Conservation (phyloP, 441 rosid species). For the Erodium texanum region DNA sequence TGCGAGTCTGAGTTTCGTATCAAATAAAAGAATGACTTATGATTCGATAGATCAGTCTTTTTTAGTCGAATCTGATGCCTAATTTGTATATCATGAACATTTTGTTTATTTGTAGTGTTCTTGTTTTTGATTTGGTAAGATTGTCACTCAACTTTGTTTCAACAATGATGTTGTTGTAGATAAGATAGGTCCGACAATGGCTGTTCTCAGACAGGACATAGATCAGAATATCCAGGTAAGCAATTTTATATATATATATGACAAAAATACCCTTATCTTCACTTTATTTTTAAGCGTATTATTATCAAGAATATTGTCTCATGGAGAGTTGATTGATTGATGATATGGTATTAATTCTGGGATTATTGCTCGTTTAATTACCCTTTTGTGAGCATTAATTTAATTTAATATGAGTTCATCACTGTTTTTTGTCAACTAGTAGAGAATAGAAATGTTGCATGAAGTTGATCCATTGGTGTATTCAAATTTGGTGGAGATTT, state of each 20-base stretch:
- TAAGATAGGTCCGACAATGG: conserved; percentile 96
- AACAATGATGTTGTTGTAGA: conserved; percentile 37
- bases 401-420: neutral
- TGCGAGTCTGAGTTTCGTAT: no score
- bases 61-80: no score
- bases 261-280: neutral
- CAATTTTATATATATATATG: neutral
- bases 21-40: no score
- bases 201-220: conserved; percentile 80
- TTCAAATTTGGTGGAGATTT: conserved; percentile 56
- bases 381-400: no score
- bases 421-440: neutral
- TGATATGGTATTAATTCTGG: neutral
- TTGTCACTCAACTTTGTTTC: neutral
- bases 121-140: conserved; percentile 15
- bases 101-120: no score
- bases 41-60: no score
- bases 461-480: conserved; percentile 48
- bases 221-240: conserved; percentile 72
- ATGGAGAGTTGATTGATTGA: neutral
- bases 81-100: no score
- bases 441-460: conserved; percentile 60
- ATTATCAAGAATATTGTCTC: neutral
- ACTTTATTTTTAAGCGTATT: neutral
- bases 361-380: neutral